A percentile compares a stretch with the other conserved stretches of the same genome.
phyloP scores from a whole-genome alignment of 176 grass and related monocot genomes.

The Musa beccarii region DNA sequence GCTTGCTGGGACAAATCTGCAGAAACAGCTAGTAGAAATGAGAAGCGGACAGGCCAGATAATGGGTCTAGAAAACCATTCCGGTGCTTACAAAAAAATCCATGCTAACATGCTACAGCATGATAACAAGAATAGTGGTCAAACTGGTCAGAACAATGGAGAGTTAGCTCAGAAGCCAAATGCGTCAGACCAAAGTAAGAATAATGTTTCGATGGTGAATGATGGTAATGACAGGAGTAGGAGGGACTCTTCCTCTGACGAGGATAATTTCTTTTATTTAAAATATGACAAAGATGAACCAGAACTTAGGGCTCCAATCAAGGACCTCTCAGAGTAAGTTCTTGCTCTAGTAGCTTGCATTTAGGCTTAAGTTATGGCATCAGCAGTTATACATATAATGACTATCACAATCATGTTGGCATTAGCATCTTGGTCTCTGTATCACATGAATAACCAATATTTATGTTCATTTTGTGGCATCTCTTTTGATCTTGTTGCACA shows the following conservation, averaged over 20 bases:
- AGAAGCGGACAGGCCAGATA: constrained; percentile 23
- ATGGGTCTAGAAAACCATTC: constrained; percentile 30
- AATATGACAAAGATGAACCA: constrained; percentile 75
- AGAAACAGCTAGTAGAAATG: constrained; percentile 39
- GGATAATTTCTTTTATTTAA: constrained; percentile 68
- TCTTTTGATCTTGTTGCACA: no score
- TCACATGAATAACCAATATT: no score
- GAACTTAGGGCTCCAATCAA: constrained; percentile 82
- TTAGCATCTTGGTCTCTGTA: neutral
- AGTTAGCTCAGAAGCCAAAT: constrained; percentile 11
- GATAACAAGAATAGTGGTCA: constrained; percentile 22
- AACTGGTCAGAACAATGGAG: constrained; percentile 30
- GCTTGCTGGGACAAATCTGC: constrained; percentile 25
- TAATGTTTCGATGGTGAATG: constrained; percentile 36
- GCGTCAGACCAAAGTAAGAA: constrained; percentile 52
- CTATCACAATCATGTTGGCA: neutral
- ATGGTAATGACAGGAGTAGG: constrained; percentile 34
- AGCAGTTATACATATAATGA: neutral
- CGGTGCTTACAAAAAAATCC: constrained; percentile 35
- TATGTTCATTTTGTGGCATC: no score
- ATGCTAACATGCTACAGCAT: constrained; percentile 34
- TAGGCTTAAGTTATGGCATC: neutral
- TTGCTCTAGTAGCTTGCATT: constrained; percentile 5
- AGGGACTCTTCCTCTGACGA: constrained; percentile 59
- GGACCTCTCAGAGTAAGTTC: constrained; percentile 68